These are phyloP conservation scores for Cucurbita ficifolia DNA, from an alignment of 306 rosid species.

Conservation along the genomic window DNA sequence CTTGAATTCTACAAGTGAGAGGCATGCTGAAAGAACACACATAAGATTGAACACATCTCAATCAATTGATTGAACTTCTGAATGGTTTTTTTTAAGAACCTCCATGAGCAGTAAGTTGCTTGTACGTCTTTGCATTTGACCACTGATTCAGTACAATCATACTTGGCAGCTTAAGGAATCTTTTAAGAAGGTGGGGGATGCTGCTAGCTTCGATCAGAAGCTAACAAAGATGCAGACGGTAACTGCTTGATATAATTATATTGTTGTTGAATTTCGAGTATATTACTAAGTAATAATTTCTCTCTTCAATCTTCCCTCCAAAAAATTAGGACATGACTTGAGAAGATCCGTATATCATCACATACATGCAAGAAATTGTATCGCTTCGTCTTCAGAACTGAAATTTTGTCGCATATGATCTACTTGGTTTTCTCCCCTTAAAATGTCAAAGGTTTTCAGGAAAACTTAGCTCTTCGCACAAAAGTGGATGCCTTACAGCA, in stretches of 20 bases:
- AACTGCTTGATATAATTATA: background rate
- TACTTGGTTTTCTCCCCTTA: background rate
- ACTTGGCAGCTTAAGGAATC: conserved; percentile 35
- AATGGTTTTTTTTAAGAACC: too few relatives aligned
- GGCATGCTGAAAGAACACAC: background rate
- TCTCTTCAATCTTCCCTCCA: conserved; percentile 8
- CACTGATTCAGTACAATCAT: conserved; percentile 4
- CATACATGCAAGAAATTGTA: background rate
- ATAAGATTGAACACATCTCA: background rate
- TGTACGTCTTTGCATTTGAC: background rate
- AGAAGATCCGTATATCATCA: background rate
- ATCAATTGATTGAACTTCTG: too few relatives aligned
- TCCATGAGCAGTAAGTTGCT: background rate
- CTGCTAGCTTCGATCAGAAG: conserved; percentile 28
- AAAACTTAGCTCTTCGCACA: background rate
- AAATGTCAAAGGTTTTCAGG: conserved; percentile 24
- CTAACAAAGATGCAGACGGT: conserved; percentile 46
- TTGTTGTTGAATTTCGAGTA: too few relatives aligned
- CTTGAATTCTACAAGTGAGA: background rate
- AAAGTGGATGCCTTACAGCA: conserved; percentile 4
- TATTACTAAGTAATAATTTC: background rate
- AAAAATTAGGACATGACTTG: background rate
- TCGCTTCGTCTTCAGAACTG: background rate
- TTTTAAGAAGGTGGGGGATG: conserved; percentile 17
- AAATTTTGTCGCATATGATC: background rate